Base-by-base conservation (phyloP, 179 eudicot species). In the Sideroxylon spinosum region DNA sequence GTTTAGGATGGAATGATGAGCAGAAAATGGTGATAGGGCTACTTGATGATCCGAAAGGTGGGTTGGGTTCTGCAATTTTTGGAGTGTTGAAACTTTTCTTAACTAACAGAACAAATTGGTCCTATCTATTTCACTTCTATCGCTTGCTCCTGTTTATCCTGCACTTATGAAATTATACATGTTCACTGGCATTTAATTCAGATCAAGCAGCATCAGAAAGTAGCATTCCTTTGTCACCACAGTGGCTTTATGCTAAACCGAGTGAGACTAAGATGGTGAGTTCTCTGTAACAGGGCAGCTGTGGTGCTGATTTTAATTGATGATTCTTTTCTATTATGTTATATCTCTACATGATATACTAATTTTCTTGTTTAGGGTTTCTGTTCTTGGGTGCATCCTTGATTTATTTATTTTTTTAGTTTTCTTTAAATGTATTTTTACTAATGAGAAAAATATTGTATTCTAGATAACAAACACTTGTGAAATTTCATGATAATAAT, bases 201-300 rank as follows among this genome's bases (percentile, higher is more conserved):
- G 99, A 95, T 87, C 97, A 85, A 81, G 87, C 81, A 28, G 85
- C 86, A 56, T 81, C 87, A 1, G 94, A 91, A 59, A 91, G 87
- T 86, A 91, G 80, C 92, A 95, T 95, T 76, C 98, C 98, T 14
- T 79, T 95, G 88, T 95, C 98, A 63, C 97, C 98, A 3, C 98
- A 95, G 72, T 95, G 98, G 98, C 97, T 95, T 79, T 91, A 95
- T 81, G 85, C 92, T 66, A 95, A 91, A 84, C 91, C 92, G 46
- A 87, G 71, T 20, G 98, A 95, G 68, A 76, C 88, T 61, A 95
- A 93, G 89, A 82, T 81, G 90, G 97, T 91, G 78, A 75, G 88
- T 71, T 65, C 32, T 76, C 50, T 16, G 66, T 67, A 48, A 56
- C 23, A 25, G 7, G 1, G 16, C n/a, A 28, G 20, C 13, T 19